Conservation (phyloP, 2,329 filamentous ascomycete genomes). For the Stenocarpella maydis region DNA sequence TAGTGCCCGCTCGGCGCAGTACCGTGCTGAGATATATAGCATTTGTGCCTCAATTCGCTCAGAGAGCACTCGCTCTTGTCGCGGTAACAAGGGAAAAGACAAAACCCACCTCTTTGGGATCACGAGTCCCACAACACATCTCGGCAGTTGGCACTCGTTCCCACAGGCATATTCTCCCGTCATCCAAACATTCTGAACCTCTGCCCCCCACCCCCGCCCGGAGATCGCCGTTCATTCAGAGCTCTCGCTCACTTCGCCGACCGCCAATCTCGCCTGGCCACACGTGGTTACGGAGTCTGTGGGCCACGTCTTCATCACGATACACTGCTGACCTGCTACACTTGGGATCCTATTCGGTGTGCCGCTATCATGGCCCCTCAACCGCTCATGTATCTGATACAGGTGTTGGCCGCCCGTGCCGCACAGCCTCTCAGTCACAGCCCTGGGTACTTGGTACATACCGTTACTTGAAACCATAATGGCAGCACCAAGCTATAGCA, state of each 20-base stretch:
- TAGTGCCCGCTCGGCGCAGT: neutral
- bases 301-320: conserved; percentile 17
- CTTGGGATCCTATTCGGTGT: conserved; percentile 4
- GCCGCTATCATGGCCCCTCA: neutral
- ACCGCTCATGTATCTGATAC: conserved; percentile 11
- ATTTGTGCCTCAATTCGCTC: conserved; percentile 1
- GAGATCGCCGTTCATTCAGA: conserved; percentile 21
- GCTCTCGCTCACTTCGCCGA: conserved; percentile 21
- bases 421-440: neutral
- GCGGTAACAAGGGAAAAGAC: conserved; percentile 13
- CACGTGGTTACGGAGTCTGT: conserved; percentile 21
- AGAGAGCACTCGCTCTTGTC: conserved; percentile 12
- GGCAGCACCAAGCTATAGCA: conserved; percentile 6
- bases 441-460: neutral
- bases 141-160: conserved; percentile 14
- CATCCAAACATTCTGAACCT: conserved; percentile 9
- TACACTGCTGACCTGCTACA: neutral
- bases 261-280: conserved; percentile 6
- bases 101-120: conserved; percentile 2
- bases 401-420: neutral
- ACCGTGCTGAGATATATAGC: neutral
- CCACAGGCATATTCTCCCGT: neutral
- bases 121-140: conserved; percentile 16
- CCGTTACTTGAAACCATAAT: neutral
- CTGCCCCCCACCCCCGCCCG: too few relatives aligned